These are phyloP conservation scores for Amphicarpaea edgeworthii DNA, from an alignment of 306 rosid genomes.

Conservation along the genomic window DNA sequence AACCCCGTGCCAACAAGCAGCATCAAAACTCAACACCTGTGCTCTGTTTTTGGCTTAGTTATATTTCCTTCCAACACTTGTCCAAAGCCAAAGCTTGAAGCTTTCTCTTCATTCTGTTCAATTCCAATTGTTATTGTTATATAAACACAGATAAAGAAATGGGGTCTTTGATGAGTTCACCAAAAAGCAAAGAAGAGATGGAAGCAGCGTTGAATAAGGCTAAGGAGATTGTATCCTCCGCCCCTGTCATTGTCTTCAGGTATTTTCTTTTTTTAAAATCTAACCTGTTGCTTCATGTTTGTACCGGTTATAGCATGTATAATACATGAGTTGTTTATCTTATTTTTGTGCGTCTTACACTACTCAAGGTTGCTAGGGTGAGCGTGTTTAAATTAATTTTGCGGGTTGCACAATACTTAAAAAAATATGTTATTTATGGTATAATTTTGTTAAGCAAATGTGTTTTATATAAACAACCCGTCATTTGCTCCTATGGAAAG, in stretches of 20 bases:
- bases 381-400: no score
- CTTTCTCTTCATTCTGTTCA: conserved; percentile 14
- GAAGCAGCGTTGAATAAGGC: conserved; percentile 53
- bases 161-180: conserved; percentile 47
- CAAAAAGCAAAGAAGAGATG: conserved; percentile 41
- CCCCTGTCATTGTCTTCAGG: conserved; percentile 55
- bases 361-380: no score
- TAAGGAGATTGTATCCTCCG: conserved; percentile 44
- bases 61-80: conserved; percentile 40
- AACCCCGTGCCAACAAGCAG: conserved; percentile 20
- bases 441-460: no score
- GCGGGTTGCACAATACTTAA: no score
- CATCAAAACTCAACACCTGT: conserved; percentile 34
- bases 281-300: not conserved
- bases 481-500: no score
- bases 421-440: no score
- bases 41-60: conserved; percentile 22
- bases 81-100: not conserved
- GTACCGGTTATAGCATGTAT: no score
- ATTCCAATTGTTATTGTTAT: not conserved
- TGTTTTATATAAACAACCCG: no score
- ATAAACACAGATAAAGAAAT: conserved; percentile 20
- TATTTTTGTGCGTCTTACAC: no score
- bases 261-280: not conserved
- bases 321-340: no score